Evolutionary conservation across 495 filamentous ascomycete genomes (phyloP), one percentile per base, ranked within the genome.

Genomic region (Talaromyces proteolyticus): DNA sequence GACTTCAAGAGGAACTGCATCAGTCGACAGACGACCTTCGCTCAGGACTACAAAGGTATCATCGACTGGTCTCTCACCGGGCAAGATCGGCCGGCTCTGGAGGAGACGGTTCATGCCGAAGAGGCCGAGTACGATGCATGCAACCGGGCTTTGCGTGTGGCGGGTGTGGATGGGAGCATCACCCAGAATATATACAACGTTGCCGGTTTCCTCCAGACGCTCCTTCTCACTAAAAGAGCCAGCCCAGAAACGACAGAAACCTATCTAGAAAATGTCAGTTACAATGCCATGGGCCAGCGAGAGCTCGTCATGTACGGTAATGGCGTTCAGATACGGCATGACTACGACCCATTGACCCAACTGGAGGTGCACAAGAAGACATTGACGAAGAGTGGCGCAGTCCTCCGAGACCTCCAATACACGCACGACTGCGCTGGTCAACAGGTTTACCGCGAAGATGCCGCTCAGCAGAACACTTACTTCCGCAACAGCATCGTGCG

Each of bases 31-130:
- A 29, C 20, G 3, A 45, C 34, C 14, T 25, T 59, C 17, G 54
- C 56, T 0, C 20, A 2, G 2, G 44, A 65, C 8, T 66, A 64
- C 34, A 58, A 53, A 24, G 16, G 10, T 0, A 22, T 21, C 7
- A 10, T 67, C 8, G 55, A 69, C 36, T 68, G 64, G 65, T 44
- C 48, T 10, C n/a, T n/a, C n/a, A n/a, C n/a, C n/a, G n/a, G n/a
- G n/a, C 40, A 11, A 4, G 23, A 16, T 20, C 8, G 10, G 3
- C 34, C 50, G 1, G 17, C 25, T 6, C 8, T 56, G 12, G 54
- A 57, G 36, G 12, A 23, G 12, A 14, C 47, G 3, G 46, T 26
- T 8, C 56, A 57, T 36, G 29, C 5, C 2, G 25, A 7, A 12
- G 43, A 7, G 8, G 44, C n/a, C 0, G 26, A 12, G 2, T 58